Conservation (phyloP, 345 rosid species). For the Erysimum cheiranthoides region DNA sequence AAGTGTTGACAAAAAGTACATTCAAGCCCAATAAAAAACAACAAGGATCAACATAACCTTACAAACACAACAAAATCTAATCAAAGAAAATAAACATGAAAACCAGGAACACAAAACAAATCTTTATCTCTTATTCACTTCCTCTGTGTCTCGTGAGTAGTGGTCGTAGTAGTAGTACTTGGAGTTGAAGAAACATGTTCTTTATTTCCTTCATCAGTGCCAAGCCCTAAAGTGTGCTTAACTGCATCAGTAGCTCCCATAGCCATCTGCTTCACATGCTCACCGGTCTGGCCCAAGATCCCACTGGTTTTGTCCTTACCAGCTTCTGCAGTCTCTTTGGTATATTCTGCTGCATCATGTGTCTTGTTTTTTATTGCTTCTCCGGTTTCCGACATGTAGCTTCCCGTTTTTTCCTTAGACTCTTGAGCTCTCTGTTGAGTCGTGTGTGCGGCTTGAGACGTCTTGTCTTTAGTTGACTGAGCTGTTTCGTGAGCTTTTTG, state of each 20-base stretch:
- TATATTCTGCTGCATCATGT: constrained; percentile 27
- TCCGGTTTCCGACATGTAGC: constrained; percentile 36
- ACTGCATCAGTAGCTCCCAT: constrained; percentile 59
- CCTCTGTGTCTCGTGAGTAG: constrained; percentile 24
- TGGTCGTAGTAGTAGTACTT: constrained; percentile 24
- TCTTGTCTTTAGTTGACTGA: constrained; percentile 40
- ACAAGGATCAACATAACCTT: not conserved
- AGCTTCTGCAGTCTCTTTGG: constrained; percentile 47
- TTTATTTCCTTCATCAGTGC: constrained; percentile 31
- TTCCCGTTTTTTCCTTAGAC: constrained; percentile 43
- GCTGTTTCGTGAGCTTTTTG: constrained; percentile 40
- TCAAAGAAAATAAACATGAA: not conserved
- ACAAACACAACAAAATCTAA: not conserved
- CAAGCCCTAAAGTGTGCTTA: constrained; percentile 57
- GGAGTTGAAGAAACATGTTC: constrained; percentile 26
- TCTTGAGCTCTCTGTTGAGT: constrained; percentile 43
- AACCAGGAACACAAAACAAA: constrained; percentile 3
- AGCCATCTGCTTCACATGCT: constrained; percentile 60
- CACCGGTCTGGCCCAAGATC: constrained; percentile 56
- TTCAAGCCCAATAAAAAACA: not conserved
- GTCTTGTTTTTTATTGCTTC: constrained; percentile 47
- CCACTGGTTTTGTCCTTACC: constrained; percentile 55
- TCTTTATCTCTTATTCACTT: constrained; percentile 14
- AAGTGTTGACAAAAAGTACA: no score
- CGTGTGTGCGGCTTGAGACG: constrained; percentile 27